These are phyloP conservation scores for Schoenoplectus triqueter DNA, from an alignment of 202 grass and related monocot species.

Conservation along the genomic window DNA sequence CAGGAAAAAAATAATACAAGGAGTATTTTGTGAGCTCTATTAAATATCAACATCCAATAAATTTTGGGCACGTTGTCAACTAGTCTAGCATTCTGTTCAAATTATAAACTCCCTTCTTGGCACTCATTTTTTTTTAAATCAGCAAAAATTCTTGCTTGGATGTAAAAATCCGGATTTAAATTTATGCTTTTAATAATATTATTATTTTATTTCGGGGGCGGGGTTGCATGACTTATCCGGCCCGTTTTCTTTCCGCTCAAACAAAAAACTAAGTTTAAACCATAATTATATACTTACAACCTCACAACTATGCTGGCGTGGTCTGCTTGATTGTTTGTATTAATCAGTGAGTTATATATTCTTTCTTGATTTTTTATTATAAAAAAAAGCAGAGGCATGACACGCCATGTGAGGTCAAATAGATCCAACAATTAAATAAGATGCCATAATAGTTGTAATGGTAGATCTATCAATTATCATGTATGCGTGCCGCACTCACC, in stretches of 20 bases:
- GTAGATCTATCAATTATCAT: conserved; percentile 11
- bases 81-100: neutral
- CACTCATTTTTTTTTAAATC: neutral
- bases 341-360: neutral
- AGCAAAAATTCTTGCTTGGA: neutral
- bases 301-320: neutral
- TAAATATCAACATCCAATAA: neutral
- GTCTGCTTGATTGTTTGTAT: neutral
- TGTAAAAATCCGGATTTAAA: neutral
- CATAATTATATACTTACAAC: conserved; percentile 4
- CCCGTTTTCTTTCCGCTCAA: conserved; percentile 1
- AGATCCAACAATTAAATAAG: conserved; percentile 31
- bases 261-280: neutral
- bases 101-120: neutral
- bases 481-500: conserved; percentile 9
- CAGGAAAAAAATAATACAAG: no score
- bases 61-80: no score
- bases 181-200: neutral
- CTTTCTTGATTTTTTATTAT: neutral
- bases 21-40: no score
- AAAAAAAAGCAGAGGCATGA: conserved; percentile 4
- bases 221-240: neutral
- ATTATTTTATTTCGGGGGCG: neutral
- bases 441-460: conserved; percentile 8
- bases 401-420: conserved; percentile 36